A percentile compares a stretch with the other conserved stretches of the same genome.
Evolutionary conservation across 2,329 filamentous ascomycete species (phyloP).

Genomic region (Septoria linicola): DNA sequence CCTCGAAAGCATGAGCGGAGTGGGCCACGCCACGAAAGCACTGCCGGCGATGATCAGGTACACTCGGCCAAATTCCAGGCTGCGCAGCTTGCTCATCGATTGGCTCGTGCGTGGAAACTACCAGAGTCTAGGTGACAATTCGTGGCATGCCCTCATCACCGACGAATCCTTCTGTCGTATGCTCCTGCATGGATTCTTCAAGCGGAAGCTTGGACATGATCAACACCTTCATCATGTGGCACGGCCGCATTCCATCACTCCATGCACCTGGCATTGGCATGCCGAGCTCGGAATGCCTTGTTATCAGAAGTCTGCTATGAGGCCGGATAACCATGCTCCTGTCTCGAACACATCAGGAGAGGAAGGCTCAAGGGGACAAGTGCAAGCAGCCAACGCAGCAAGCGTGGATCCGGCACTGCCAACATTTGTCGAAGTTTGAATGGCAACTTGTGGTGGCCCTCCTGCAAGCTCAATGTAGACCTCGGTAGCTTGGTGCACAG

Average conservation of each 20-base stretch:
- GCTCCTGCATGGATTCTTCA: conserved; percentile 1
- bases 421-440: too few species aligned
- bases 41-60: conserved; percentile 1
- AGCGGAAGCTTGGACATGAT: conserved; percentile 6
- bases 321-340: too few species aligned
- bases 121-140: background rate
- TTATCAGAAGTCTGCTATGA: background rate
- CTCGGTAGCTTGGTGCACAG: too few species aligned
- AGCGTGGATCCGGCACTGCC: too few species aligned
- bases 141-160: background rate
- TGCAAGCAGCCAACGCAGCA: too few species aligned
- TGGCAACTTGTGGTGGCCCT: too few species aligned
- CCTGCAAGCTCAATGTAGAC: too few species aligned
- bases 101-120: background rate
- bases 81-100: conserved; percentile 1
- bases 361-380: too few species aligned
- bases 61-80: background rate
- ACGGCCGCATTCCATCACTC: background rate
- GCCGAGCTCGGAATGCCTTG: background rate
- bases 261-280: conserved; percentile 7
- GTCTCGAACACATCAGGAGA: too few species aligned
- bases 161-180: background rate
- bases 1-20: background rate
- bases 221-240: conserved; percentile 3
- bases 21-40: background rate